Evolutionary conservation across 306 rosid species (phyloP).

Genomic region (Citrullus colocynthis): DNA sequence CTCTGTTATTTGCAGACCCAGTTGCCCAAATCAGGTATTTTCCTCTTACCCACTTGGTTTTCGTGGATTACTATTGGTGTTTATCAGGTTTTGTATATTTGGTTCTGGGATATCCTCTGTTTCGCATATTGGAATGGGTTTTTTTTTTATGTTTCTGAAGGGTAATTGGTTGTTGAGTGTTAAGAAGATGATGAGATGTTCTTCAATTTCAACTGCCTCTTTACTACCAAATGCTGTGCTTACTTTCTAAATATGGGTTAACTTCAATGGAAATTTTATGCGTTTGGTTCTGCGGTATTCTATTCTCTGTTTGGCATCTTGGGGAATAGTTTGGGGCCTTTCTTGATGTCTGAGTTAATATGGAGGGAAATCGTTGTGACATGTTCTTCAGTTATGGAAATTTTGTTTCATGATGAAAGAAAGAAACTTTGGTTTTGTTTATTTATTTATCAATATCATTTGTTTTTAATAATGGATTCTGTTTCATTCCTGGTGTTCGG

Average conservation of each 20-base stretch:
- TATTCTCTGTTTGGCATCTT: slow-evolving; percentile 14
- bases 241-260: not conserved
- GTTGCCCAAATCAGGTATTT: slow-evolving; percentile 43
- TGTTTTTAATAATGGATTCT: not conserved
- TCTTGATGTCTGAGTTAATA: not conserved
- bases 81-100: not conserved
- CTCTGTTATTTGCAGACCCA: slow-evolving; percentile 22
- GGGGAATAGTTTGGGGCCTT: not conserved
- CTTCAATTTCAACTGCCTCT: not conserved
- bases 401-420: not conserved
- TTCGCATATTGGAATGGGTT: slow-evolving; percentile 4
- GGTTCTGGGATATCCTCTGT: not conserved
- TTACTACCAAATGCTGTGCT: not conserved
- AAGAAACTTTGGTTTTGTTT: not conserved
- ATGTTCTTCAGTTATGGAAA: not conserved
- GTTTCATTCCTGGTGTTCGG: not conserved
- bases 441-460: not conserved
- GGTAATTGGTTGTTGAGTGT: not conserved
- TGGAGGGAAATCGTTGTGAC: not conserved
- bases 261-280: not conserved
- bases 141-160: not conserved
- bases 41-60: not conserved
- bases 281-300: not conserved
- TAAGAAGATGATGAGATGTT: not conserved
- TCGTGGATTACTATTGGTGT: not conserved